Evolutionary conservation across 2,329 filamentous ascomycete genomes (phyloP).

Genomic region (Colletotrichum zoysiae): DNA sequence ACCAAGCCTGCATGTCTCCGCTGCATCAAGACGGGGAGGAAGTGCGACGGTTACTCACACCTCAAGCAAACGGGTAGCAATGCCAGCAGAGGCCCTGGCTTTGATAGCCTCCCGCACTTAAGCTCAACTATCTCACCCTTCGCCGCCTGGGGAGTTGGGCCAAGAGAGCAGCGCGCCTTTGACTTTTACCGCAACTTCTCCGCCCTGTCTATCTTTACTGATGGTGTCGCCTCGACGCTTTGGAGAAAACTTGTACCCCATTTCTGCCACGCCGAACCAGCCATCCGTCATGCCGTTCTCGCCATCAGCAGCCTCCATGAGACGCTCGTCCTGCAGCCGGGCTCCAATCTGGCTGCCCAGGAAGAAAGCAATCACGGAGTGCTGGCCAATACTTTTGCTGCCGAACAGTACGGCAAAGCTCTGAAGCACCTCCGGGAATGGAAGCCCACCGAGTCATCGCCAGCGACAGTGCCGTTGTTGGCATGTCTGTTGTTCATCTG

Average conservation of each 20-base stretch:
- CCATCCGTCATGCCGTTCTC: constrained; percentile 62
- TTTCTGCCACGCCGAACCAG: constrained; percentile 58
- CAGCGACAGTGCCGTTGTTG: constrained; percentile 53
- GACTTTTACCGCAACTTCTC: constrained; percentile 53
- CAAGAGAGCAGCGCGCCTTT: constrained; percentile 47
- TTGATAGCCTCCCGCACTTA: constrained; percentile 39
- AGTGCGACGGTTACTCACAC: constrained; percentile 66
- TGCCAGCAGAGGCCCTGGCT: constrained; percentile 26
- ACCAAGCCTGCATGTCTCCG: constrained; percentile 64
- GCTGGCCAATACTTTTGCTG: constrained; percentile 48
- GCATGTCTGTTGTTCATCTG: constrained; percentile 65
- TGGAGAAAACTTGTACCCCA: constrained; percentile 61
- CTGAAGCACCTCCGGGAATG: constrained; percentile 58
- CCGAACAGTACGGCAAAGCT: constrained; percentile 63
- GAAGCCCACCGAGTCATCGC: constrained; percentile 43
- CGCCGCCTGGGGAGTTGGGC: constrained; percentile 23
- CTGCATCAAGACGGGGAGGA: constrained; percentile 67
- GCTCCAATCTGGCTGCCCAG: neutral
- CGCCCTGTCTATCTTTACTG: constrained; percentile 54
- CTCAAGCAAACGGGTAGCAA: constrained; percentile 42
- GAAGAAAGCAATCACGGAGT: neutral
- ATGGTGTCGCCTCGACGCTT: constrained; percentile 56
- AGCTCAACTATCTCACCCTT: constrained; percentile 12
- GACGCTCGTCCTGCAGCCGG: constrained; percentile 38
- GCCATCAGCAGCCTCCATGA: constrained; percentile 64